Evolutionary conservation across 805 yeast genomes (phyloP).

Genomic region (Saturnispora zaruensis): DNA sequence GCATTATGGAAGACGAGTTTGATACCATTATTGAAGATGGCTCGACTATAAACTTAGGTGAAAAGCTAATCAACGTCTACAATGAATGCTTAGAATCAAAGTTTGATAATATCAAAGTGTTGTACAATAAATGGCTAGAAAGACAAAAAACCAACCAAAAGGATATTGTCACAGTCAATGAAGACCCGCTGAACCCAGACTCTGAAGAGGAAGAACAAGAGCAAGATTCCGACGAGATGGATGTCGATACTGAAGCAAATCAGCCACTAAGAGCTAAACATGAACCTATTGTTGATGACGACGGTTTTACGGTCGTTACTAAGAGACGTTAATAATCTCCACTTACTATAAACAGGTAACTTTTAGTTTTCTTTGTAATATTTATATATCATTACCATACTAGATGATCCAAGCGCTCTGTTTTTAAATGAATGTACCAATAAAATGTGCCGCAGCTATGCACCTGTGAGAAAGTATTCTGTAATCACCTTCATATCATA

Average conservation of each 20-base stretch:
- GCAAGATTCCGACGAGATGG: conserved; percentile 34
- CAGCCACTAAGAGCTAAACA: conserved; percentile 30
- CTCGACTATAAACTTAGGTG: conserved; percentile 69
- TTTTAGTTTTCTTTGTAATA: background rate
- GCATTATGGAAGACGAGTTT: conserved; percentile 93
- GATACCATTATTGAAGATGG: conserved; percentile 85
- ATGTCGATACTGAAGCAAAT: conserved; percentile 32
- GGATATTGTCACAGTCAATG: conserved; percentile 38
- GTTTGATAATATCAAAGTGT: conserved; percentile 46
- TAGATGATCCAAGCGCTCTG: background rate
- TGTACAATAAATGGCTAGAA: conserved; percentile 52
- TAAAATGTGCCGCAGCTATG: background rate
- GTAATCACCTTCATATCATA: background rate
- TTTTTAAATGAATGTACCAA: no score
- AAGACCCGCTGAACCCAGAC: conserved; percentile 57
- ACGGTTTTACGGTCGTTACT: conserved; percentile 86
- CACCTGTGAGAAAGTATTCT: background rate
- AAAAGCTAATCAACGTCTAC: conserved; percentile 55
- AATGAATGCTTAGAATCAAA: conserved; percentile 49
- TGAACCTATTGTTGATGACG: conserved; percentile 80
- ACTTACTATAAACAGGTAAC: background rate
- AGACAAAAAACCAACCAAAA: conserved; percentile 37
- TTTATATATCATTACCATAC: background rate
- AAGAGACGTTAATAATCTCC: conserved; percentile 33
- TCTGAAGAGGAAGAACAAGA: conserved; percentile 40